Evolutionary conservation across 768 basidiomycete species (phyloP), one percentile per base, ranked within the genome.

Genomic region (Suillus paluster): DNA sequence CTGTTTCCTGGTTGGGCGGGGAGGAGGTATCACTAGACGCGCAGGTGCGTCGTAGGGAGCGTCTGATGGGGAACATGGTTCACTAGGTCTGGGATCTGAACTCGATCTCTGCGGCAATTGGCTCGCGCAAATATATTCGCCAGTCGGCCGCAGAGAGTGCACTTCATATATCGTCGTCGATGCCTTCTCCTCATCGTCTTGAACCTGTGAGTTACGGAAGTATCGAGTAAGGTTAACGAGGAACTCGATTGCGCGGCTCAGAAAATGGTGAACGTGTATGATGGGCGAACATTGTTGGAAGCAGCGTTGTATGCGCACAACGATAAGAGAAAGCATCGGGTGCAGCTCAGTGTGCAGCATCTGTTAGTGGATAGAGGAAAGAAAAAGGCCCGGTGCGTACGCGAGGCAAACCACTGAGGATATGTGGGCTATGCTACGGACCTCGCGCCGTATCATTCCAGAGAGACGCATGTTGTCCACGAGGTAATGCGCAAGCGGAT

Each of bases 11-110:
- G 52, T 57, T 39, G 58, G 58, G 33, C 17, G 53, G 17, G 58
- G 33, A 25, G 21, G 58, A 23, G 58, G 53, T 53, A 36, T 55
- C 34, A 57, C 23, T 10, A 38, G 34, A 36, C 23, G 46, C 19
- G 54, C 23, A 38, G 58, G 46, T 27, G 46, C 34, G 11, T 56
- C 49, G 27, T 59, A 57, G 14, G 58, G 54, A n/a, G 52, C 4
- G 19, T 59, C 58, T n/a, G 58, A 59, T 38, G 58, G 58, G 39
- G 58, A 59, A 5, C 49, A 53, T n/a, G 58, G 21, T 58, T 58
- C 54, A 21, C 54, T 39, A 19, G 38, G 38, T n/a, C 38, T 55
- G 36, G 10, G 12, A 19, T 55, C 54, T 19, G 23, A 6, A 12
- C 10, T 39, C 25, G 6, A 39, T 17, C 38, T 55, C 17, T 23